These are phyloP conservation scores for Tuctoria greenei DNA, from an alignment of 176 grass and related monocot genomes.

Conservation along the genomic window DNA sequence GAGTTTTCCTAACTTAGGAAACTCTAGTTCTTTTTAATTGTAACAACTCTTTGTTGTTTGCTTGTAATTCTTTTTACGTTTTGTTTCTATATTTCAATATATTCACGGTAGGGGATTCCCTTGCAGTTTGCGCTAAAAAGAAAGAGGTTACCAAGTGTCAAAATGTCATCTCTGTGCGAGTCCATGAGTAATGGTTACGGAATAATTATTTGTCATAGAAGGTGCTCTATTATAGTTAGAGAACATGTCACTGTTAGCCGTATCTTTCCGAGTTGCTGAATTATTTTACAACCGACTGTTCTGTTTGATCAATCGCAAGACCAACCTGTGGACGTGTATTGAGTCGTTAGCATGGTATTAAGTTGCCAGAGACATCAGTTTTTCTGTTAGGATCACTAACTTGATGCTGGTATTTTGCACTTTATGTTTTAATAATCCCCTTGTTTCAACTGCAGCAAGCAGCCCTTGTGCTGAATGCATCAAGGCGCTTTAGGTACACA, in stretches of 20 bases:
- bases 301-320: neutral
- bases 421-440: constrained; percentile 9
- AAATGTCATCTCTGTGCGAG: neutral
- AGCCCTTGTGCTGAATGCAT: constrained; percentile 84
- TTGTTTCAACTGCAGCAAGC: constrained; percentile 55
- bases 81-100: too few relatives aligned
- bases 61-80: too few relatives aligned
- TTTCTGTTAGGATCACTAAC: neutral
- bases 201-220: neutral
- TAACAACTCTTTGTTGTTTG: too few relatives aligned
- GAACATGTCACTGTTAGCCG: neutral
- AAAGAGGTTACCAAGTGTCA: neutral
- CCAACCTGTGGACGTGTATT: neutral
- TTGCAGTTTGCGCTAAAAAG: too few relatives aligned
- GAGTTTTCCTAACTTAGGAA: too few relatives aligned
- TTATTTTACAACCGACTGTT: neutral
- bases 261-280: neutral
- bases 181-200: neutral
- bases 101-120: too few relatives aligned
- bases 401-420: neutral
- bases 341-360: neutral
- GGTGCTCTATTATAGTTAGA: neutral
- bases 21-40: too few relatives aligned
- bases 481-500: constrained; percentile 90
- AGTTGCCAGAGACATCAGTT: neutral